Percentiles rank a stretch among this genome's conserved stretches.
phyloP scores from a whole-genome alignment of 139 green algal species.

The Asterochloris erici region DNA sequence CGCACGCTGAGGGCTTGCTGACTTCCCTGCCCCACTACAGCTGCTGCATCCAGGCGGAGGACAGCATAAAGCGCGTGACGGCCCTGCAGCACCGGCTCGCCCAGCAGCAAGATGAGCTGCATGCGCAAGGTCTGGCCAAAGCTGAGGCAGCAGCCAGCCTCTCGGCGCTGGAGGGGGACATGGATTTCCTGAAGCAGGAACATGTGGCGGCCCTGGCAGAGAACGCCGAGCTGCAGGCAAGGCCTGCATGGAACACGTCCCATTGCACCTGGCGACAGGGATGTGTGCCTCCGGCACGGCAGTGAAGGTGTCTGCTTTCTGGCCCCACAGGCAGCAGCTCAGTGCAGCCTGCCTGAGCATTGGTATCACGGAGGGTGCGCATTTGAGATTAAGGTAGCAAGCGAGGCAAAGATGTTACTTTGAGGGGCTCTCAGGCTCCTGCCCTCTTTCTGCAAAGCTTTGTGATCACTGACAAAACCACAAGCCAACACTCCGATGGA shows the following conservation, averaged over 20 bases:
- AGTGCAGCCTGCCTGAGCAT: too few species aligned
- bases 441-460: too few species aligned
- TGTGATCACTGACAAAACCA: too few species aligned
- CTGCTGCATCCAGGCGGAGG: background rate
- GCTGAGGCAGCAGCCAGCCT: background rate
- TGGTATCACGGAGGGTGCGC: too few species aligned
- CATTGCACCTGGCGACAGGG: background rate
- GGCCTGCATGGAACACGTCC: background rate
- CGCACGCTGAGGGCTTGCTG: background rate
- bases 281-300: too few species aligned
- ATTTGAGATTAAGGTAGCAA: too few species aligned
- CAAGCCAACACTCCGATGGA: too few species aligned
- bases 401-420: too few species aligned
- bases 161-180: slow-evolving; percentile 2
- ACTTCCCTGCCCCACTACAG: background rate
- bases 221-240: slow-evolving; percentile 5
- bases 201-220: slow-evolving; percentile 7
- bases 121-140: background rate
- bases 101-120: slow-evolving; percentile 5
- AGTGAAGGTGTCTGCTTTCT: too few species aligned
- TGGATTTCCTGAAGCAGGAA: slow-evolving; percentile 1
- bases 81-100: slow-evolving; percentile 14
- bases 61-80: slow-evolving; percentile 18
- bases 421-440: too few species aligned
- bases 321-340: too few species aligned